Base-by-base conservation (phyloP, 768 basidiomycete genomes). In the Antrodiella citrinella region DNA sequence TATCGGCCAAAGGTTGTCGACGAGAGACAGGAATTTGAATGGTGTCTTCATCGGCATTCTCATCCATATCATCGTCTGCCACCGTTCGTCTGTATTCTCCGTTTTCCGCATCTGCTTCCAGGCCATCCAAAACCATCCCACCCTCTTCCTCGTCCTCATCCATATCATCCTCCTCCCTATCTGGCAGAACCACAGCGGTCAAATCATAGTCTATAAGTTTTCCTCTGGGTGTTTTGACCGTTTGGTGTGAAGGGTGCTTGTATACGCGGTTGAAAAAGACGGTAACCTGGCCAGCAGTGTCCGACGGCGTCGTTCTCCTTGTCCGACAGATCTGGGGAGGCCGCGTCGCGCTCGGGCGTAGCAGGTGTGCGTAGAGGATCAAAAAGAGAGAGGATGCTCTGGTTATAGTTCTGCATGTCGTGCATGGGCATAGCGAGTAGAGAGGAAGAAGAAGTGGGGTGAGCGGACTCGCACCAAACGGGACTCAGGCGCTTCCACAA, bases 131-230 rank as follows among this genome's bases (percentile, higher is more conserved):
- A 25, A 5, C n/a, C 23, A 35, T 56, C 52, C 53, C 49, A 15
- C 26, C 45, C 47, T 46, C 49, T n/a, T 49, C 50, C 47, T 45
- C 49, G 26, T 49, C 53, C 4, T 51, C 56, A 10, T 52, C 53
- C 1, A 44, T 54, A 21, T 48, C 49, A 26, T 51, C 51, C 4
- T 57, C 59, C 18, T 51, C 52, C 9, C 51, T 47, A n/a, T 47
- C 45, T 18, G 44, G 22, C 4, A 51, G 41, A 9, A 49, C 47
- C 42, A 50, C 51, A 12, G 52, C 45, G 40, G 57, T 51, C 44
- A 62, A 62, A 9, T 58, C 65, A 26, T 62, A 54, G 53, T 68
- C 67, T 44, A 68, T 62, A 39, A 68, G 62, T 45, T 62, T 63
- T 42, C 62, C 63, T 23, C 54, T 59, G 12, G 62, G 57, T 1